Conservation (phyloP, 2,329 filamentous ascomycete genomes). For the Dryadomyces quercivorus region DNA sequence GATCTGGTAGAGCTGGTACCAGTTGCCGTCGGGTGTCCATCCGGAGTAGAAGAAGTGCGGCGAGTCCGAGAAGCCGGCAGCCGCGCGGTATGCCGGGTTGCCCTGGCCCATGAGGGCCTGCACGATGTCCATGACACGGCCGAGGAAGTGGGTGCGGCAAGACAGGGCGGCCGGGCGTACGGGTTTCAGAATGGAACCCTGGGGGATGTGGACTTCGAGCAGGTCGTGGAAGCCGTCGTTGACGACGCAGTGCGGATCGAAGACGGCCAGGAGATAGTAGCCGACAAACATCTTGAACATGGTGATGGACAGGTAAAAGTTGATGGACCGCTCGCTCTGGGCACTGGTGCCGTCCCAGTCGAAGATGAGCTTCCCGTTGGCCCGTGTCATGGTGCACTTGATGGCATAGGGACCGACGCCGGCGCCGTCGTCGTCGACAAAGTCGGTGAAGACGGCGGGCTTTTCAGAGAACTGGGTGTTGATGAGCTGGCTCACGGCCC, state of each 20-base stretch:
- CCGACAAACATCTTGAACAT: conserved; percentile 41
- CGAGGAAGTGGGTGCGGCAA: conserved; percentile 34
- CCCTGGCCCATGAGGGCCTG: conserved; percentile 36
- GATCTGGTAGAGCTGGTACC: conserved; percentile 37
- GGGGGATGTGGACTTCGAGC: conserved; percentile 31
- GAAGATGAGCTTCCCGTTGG: conserved; percentile 28
- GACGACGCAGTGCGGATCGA: conserved; percentile 33
- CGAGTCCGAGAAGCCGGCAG: conserved; percentile 36
- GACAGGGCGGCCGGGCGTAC: conserved; percentile 32
- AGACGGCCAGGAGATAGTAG: conserved; percentile 32
- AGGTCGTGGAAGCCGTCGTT: conserved; percentile 39
- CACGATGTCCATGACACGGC: conserved; percentile 34
- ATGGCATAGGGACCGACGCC: conserved; percentile 1
- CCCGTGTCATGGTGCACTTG: conserved; percentile 31
- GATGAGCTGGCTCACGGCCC: conserved; percentile 31
- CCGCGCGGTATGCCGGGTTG: conserved; percentile 30
- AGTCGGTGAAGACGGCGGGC: conserved; percentile 16
- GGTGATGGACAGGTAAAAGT: conserved; percentile 33
- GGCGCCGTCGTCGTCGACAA: conserved; percentile 3
- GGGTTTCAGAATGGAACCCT: conserved; percentile 30
- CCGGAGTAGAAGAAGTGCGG: conserved; percentile 38
- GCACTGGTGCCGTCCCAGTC: conserved; percentile 36
- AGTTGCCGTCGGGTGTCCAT: conserved; percentile 33
- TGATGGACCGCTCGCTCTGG: conserved; percentile 31
- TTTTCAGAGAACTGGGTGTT: conserved; percentile 30